Percentiles rank a stretch among this genome's conserved stretches.
Conservation (phyloP, 768 basidiomycete species). For the Russula sp. region DNA sequence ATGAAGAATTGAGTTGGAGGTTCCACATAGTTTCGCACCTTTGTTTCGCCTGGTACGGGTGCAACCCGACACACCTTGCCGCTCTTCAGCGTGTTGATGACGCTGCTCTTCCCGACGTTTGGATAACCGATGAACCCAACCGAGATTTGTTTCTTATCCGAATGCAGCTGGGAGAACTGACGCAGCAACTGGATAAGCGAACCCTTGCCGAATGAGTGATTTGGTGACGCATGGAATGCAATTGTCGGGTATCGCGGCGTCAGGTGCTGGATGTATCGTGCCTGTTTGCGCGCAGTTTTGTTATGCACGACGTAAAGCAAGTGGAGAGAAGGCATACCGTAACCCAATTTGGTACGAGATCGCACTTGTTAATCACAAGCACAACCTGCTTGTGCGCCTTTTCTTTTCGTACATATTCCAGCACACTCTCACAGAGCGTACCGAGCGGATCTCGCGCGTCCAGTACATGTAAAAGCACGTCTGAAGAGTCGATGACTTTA, state of each 20-base stretch:
- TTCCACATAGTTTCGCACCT: constrained; percentile 34
- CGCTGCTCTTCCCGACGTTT: constrained; percentile 94
- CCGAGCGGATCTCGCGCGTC: constrained; percentile 95
- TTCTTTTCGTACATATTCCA: constrained; percentile 92
- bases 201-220: constrained; percentile 98
- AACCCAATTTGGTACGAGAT: constrained; percentile 97
- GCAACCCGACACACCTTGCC: constrained; percentile 96
- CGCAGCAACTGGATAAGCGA: constrained; percentile 94
- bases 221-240: constrained; percentile 97
- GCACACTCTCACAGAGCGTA: constrained; percentile 89
- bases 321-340: constrained; percentile 57
- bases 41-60: constrained; percentile 96
- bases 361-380: constrained; percentile 96
- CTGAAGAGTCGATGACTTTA: constrained; percentile 98
- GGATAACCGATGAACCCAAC: constrained; percentile 98
- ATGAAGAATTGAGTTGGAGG: background rate
- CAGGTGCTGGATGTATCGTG: constrained; percentile 92
- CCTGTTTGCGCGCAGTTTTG: constrained; percentile 39
- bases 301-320: background rate
- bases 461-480: constrained; percentile 90
- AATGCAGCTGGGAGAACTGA: constrained; percentile 94
- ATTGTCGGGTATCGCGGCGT: constrained; percentile 94
- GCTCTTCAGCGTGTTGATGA: constrained; percentile 98
- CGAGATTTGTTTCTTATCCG: constrained; percentile 98
- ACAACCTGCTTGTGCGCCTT: constrained; percentile 97